Evolutionary conservation across 2,329 filamentous ascomycete genomes (phyloP), one percentile per base, ranked within the genome.

Genomic region (Apiospora hydei): DNA sequence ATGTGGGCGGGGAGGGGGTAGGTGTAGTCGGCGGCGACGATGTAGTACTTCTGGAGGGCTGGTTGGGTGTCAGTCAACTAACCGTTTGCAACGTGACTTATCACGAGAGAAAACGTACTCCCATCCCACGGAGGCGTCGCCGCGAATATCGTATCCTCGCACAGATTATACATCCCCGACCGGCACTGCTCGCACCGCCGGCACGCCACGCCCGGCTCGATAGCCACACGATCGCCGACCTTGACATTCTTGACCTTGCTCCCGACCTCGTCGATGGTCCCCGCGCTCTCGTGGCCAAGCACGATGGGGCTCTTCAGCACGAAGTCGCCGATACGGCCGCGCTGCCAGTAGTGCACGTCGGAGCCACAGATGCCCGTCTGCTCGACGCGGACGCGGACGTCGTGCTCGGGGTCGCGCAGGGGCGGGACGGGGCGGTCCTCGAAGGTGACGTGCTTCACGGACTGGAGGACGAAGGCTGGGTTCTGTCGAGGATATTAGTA

Each of bases 1-100:
- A 98, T 90, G 75, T 86, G 83, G 24, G 92, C 90, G 1, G 96
- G 95, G 6, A 98, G 89, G 85, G 94, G 94, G 84, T 96, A 97
- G 88, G 95, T 98, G 82, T 97, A 98, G 82, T 98, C 96, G 76
- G 92, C 90, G 1, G 96, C 94, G 7, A 96, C 87, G 16, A 86
- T 80, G 87, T 96, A 98, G 86, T 95, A 97, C 71, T 94, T 93
- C 0, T 95, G 92, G 70, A 98, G 85, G 0, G 96, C 87, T 57
- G 24, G 18, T 18, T 4, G 8, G 4, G 26, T 13, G n/a, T 26
- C 14, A 47, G 49, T 51, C 10, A 10, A 10, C 49, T 30, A 3
- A 3, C 26, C 26, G 26, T 30, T 30, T 30, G 26, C 26, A 46
- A 46, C 3, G 1, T 2, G 18, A 46, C 13, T n/a, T 24, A 21